Evolutionary conservation across 257 asterid species (phyloP), one percentile per base, ranked within the genome.

Genomic region (Pogostemon cablin): DNA sequence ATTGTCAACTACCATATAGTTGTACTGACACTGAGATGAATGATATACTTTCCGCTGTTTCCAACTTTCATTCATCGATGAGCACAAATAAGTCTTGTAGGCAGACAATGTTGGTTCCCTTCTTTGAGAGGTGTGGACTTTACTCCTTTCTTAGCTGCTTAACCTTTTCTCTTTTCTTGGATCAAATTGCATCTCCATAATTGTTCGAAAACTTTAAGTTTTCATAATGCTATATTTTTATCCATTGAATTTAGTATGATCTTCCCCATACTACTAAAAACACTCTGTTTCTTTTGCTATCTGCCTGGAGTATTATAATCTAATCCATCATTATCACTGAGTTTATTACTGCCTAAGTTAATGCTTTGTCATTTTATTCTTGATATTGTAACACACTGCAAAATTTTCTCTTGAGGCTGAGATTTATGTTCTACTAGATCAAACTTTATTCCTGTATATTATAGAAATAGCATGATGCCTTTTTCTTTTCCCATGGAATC

Each of bases 71-170:
- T 78, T 69, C 75, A 20, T 60, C 82, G 39, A 86, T 77, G 77
- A 77, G 60, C 75, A 50, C 90, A 5, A 81, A 47, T 17, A 89
- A 84, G 61, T 77, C 82, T 49, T 76, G 78, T 61, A 88, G 82
- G 81, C 95, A 72, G 68, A 60, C 96, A 10, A 67, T 90, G 93
- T 72, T 95, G 75, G 98, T 95, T 74, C 99, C 99, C 8, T 90
- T 79, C 81, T 95, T 95, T 39, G 95, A 89, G 80, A 85, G 99
- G 99, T 91, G 83, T 64, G 43, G 7, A 7, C 32, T 40, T 50
- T 47, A 2, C 62, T 55, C 11, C 68, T 71, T 41, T n/a, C 40
- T 60, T 46, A 17, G 60, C 58, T 25, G 4, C 48, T 12, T 35
- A n/a, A 37, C 38, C 62, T 9, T 62, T 7, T 25, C 32, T 25